Evolutionary conservation across 305 asterid species (phyloP), one percentile per base, ranked within the genome.

Genomic region (Fraxinus dipetala): DNA sequence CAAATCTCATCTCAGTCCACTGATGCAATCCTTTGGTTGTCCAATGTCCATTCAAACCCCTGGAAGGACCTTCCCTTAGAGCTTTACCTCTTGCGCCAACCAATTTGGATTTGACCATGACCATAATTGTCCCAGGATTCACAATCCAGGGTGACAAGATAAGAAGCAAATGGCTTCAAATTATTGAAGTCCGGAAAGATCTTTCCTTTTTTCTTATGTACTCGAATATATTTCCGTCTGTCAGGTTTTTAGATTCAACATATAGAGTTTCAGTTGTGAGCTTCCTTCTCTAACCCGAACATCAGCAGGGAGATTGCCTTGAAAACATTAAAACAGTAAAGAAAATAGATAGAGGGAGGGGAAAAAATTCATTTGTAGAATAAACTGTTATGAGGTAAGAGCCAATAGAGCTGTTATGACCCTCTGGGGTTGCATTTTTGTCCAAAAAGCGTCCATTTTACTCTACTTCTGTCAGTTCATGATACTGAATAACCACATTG

Each of bases 191-290:
- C 70, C 14, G 79, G 83, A 88, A 80, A 87, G 83, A 79, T 89
- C 84, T 87, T 85, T 14, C 91, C 85, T 76, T 77, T 90, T 83
- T 84, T 40, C 87, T 87, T 61, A 88, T 85, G 35, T 85, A 88
- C 20, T 87, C 87, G 36, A 89, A 84, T 73, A 83, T 72, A 51
- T 84, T 74, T 80, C 75, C 90, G 81, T 84, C 93, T 8, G 86
- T 75, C 63, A 82, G 43, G 43, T 36, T 1, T 36, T 36, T 36
- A 36, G 43, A 36, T 36, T 36, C 85, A 56, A 78, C 32, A 45
- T 79, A 82, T 73, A 77, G 84, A 54, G 82, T 81, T 48, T 79
- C 83, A 48, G 81, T 79, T 48, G 51, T 81, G 43, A 81, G 72
- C 40, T 82, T 83, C 80, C 89, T 89, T 85, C 89, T 78, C 16